These are phyloP conservation scores for Russula lepida DNA, from an alignment of 768 basidiomycete species.

Conservation along the genomic window DNA sequence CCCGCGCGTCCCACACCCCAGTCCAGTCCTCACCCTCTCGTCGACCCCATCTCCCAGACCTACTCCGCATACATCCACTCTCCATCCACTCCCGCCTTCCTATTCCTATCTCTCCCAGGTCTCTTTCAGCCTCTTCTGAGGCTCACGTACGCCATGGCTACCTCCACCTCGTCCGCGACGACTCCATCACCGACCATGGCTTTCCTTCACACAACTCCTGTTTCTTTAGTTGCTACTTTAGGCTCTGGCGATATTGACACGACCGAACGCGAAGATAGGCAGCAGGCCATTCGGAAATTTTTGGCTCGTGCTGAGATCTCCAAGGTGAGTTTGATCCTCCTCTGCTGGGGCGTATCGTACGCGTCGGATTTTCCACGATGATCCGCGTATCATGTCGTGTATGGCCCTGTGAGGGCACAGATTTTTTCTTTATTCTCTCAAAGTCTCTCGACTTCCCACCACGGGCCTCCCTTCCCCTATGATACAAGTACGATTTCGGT, in stretches of 20 bases:
- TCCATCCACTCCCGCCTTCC: neutral
- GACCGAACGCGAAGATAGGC: slow-evolving; percentile 49
- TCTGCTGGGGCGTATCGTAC: slow-evolving; percentile 9
- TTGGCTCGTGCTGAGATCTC: slow-evolving; percentile 71
- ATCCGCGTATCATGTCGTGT: slow-evolving; percentile 10
- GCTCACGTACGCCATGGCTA: slow-evolving; percentile 47
- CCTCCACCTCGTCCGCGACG: slow-evolving; percentile 73
- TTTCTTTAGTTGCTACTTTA: slow-evolving; percentile 30
- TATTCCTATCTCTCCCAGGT: neutral
- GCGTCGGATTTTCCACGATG: slow-evolving; percentile 15
- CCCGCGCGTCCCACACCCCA: slow-evolving; percentile 21
- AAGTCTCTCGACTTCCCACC: neutral
- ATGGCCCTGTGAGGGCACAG: neutral
- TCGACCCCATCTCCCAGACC: neutral
- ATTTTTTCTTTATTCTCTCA: neutral
- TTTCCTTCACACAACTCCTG: slow-evolving; percentile 41
- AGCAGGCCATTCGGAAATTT: slow-evolving; percentile 66
- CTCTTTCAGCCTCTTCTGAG: neutral
- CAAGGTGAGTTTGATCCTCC: slow-evolving; percentile 49
- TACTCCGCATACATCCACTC: slow-evolving; percentile 1
- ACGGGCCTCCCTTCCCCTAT: neutral
- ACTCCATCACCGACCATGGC: slow-evolving; percentile 70
- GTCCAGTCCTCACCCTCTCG: slow-evolving; percentile 14
- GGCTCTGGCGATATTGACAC: slow-evolving; percentile 33
- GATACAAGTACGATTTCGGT: neutral